phyloP scores from a whole-genome alignment of 805 yeast species.

The Metschnikowia proteae region DNA sequence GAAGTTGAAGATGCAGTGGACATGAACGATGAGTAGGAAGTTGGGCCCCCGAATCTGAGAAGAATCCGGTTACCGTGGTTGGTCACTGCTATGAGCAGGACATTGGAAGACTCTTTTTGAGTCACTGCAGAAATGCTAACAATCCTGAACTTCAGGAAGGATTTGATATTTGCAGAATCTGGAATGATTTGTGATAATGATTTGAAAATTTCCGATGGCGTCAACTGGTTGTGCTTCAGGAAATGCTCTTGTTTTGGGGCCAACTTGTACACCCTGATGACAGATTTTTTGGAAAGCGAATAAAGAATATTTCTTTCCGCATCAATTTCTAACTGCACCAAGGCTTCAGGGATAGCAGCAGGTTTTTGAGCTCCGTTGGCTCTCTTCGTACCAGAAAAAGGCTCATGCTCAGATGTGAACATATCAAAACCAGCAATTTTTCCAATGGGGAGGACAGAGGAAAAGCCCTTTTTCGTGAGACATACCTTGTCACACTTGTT shows the following conservation, averaged over 20 bases:
- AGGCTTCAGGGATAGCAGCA: conserved; percentile 45
- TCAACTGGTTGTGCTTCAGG: conserved; percentile 34
- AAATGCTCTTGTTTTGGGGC: conserved; percentile 40
- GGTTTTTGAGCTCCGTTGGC: conserved; percentile 6
- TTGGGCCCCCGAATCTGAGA: conserved; percentile 45
- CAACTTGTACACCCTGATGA: conserved; percentile 74
- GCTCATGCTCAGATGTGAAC: conserved; percentile 23
- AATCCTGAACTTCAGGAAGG: conserved; percentile 49
- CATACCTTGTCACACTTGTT: conserved; percentile 81
- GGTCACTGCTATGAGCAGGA: conserved; percentile 76
- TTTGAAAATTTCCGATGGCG: conserved; percentile 45
- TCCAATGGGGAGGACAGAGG: conserved; percentile 35
- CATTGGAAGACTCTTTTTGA: conserved; percentile 59
- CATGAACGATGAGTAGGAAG: conserved; percentile 24
- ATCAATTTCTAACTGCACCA: conserved; percentile 69
- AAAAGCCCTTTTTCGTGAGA: conserved; percentile 60
- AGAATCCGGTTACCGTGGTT: conserved; percentile 79
- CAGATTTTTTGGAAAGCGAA: conserved; percentile 75
- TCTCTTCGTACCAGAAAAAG: conserved; percentile 14
- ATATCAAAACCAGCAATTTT: conserved; percentile 33
- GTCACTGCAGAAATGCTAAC: conserved; percentile 61
- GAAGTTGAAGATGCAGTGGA: conserved; percentile 21
- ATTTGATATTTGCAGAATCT: conserved; percentile 52
- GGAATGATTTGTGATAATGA: conserved; percentile 50
- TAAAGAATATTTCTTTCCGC: conserved; percentile 73